Conservation (phyloP, 805 yeast genomes). For the Danielozyma ontarioensis region DNA sequence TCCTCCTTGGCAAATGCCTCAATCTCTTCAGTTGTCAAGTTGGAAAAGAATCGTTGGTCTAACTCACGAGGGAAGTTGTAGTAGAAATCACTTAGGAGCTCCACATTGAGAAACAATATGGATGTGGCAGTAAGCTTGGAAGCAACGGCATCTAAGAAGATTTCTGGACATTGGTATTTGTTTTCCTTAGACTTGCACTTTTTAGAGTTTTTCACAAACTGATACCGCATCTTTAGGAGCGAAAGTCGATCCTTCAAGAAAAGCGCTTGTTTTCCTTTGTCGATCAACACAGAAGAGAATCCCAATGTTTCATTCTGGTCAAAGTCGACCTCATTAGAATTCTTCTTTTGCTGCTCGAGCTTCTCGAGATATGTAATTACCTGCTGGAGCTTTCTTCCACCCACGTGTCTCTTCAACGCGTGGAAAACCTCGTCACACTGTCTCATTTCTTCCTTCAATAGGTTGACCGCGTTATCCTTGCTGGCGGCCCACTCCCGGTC, state of each 20-base stretch:
- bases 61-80: slow-evolving; percentile 94
- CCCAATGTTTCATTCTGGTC: slow-evolving; percentile 72
- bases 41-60: slow-evolving; percentile 64
- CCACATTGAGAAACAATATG: slow-evolving; percentile 88
- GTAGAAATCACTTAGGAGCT: slow-evolving; percentile 87
- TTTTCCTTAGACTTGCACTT: slow-evolving; percentile 74
- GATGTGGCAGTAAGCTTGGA: slow-evolving; percentile 92
- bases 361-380: slow-evolving; percentile 70
- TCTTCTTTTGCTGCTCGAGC: slow-evolving; percentile 30
- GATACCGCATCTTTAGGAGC: slow-evolving; percentile 67
- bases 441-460: slow-evolving; percentile 77
- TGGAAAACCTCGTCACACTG: slow-evolving; percentile 70
- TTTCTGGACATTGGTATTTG: slow-evolving; percentile 90
- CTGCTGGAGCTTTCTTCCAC: slow-evolving; percentile 77
- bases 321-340: slow-evolving; percentile 25
- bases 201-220: slow-evolving; percentile 63
- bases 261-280: slow-evolving; percentile 77
- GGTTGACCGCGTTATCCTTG: slow-evolving; percentile 66
- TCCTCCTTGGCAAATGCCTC: slow-evolving; percentile 93
- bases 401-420: slow-evolving; percentile 62
- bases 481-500: slow-evolving; percentile 89
- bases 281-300: slow-evolving; percentile 69
- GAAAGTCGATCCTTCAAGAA: slow-evolving; percentile 72
- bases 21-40: slow-evolving; percentile 67
- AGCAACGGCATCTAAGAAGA: slow-evolving; percentile 86